Evolutionary conservation across 768 basidiomycete genomes (phyloP).

Genomic region (Leucosporidium scottii): DNA sequence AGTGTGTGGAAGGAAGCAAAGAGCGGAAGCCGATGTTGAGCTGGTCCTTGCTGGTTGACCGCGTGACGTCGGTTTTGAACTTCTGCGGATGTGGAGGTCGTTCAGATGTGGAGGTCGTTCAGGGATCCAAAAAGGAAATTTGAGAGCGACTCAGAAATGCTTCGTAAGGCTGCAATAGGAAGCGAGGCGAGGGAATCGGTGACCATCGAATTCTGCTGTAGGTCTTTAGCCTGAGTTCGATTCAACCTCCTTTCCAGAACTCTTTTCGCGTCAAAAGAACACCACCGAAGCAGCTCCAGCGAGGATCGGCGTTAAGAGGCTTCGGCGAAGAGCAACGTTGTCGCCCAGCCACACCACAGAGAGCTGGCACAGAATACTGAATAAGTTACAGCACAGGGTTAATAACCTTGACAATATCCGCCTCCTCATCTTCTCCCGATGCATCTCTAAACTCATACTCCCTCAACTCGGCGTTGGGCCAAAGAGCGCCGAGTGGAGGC

Average conservation of each 20-base stretch:
- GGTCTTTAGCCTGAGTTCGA: too few relatives aligned
- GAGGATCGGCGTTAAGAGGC: background rate
- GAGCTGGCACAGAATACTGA: too few relatives aligned
- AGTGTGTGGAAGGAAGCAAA: too few relatives aligned
- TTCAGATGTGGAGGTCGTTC: too few relatives aligned
- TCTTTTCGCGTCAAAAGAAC: too few relatives aligned
- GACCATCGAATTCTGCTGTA: too few relatives aligned
- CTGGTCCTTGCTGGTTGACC: too few relatives aligned
- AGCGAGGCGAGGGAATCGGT: background rate
- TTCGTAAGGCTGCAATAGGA: background rate
- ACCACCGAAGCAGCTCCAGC: background rate
- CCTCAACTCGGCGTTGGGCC: constrained; percentile 25
- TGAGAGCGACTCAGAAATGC: background rate
- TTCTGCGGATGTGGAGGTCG: too few relatives aligned
- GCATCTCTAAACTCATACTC: constrained; percentile 25
- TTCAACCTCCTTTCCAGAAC: too few relatives aligned
- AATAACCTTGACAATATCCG: constrained; percentile 20
- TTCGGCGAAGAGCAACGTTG: background rate
- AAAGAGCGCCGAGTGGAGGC: constrained; percentile 8
- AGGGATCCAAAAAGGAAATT: too few relatives aligned
- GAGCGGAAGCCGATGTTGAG: too few relatives aligned
- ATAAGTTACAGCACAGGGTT: constrained; percentile 7
- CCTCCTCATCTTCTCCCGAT: constrained; percentile 14
- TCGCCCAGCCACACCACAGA: background rate
- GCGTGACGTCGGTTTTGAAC: too few relatives aligned